Evolutionary conservation across 1,139 yeast genomes (phyloP).

Genomic region (Kodamaea sp.): DNA sequence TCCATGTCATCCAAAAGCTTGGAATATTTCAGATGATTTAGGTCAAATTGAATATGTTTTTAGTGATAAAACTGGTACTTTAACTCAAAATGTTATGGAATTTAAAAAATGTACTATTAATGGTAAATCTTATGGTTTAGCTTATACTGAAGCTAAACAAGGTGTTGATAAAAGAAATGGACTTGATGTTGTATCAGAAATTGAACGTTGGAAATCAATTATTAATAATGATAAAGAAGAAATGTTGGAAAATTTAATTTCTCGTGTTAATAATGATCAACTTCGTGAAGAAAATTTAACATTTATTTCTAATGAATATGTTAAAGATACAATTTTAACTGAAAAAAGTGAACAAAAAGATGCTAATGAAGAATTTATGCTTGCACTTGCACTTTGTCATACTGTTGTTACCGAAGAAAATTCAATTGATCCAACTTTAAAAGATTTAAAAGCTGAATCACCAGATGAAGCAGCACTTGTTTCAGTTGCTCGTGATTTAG

Average conservation of each 20-base stretch:
- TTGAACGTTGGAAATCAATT: constrained; percentile 55
- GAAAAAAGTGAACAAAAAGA: constrained; percentile 53
- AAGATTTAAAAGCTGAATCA: constrained; percentile 83
- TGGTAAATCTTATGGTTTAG: constrained; percentile 87
- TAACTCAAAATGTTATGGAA: constrained; percentile 96
- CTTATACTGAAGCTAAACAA: constrained; percentile 93
- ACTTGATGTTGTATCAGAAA: constrained; percentile 67
- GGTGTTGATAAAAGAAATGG: constrained; percentile 91
- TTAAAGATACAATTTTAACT: constrained; percentile 32
- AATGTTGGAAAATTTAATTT: constrained; percentile 59
- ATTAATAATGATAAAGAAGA: constrained; percentile 59
- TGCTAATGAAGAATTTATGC: constrained; percentile 75
- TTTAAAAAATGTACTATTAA: constrained; percentile 88
- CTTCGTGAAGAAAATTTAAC: constrained; percentile 66
- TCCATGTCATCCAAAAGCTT: constrained; percentile 93
- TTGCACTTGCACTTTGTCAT: constrained; percentile 86
- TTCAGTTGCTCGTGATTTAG: constrained; percentile 88
- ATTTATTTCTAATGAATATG: constrained; percentile 67
- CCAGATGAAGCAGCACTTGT: constrained; percentile 98
- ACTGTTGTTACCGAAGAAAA: constrained; percentile 81
- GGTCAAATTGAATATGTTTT: constrained; percentile 96
- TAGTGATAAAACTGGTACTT: constrained; percentile 95
- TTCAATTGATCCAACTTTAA: constrained; percentile 51
- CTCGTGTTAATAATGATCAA: constrained; percentile 52
- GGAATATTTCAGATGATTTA: constrained; percentile 96